Conservation (phyloP, 139 green algal genomes). For the Ostreobium quekettii region DNA sequence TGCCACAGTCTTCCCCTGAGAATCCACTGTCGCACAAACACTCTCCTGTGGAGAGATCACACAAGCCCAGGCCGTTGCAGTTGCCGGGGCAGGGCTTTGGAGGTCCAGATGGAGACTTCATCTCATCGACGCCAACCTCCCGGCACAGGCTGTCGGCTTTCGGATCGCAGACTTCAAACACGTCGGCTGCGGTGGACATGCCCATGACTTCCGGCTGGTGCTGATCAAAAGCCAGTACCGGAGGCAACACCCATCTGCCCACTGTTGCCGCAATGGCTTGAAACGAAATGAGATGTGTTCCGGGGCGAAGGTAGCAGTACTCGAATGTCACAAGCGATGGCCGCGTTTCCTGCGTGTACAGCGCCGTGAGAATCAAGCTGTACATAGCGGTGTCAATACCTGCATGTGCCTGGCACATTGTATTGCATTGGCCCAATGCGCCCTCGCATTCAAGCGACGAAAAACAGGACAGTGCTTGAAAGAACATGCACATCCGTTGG, state of each 20-base stretch:
- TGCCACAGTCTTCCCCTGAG: conserved; percentile 20
- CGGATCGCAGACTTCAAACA: conserved; percentile 13
- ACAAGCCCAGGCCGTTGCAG: conserved; percentile 23
- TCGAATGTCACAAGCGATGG: conserved; percentile 34
- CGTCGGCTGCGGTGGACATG: neutral
- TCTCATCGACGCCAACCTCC: too few species aligned
- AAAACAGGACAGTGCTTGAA: too few species aligned
- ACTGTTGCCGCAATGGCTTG: conserved; percentile 41
- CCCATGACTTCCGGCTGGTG: conserved; percentile 50
- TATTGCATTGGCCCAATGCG: too few species aligned
- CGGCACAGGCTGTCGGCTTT: too few species aligned
- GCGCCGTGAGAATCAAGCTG: neutral
- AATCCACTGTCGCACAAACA: conserved; percentile 26
- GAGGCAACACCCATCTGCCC: conserved; percentile 45
- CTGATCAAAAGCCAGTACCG: conserved; percentile 38
- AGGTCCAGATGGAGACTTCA: too few species aligned
- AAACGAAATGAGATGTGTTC: conserved; percentile 38
- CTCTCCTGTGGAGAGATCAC: conserved; percentile 22
- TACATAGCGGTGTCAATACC: neutral
- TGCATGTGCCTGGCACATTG: too few species aligned
- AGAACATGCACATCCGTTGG: too few species aligned
- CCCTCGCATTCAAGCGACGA: too few species aligned
- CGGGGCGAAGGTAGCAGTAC: conserved; percentile 30
- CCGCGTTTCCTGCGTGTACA: conserved; percentile 20
- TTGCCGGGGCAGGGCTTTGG: conserved; percentile 21